Percentiles rank a stretch among this genome's conserved stretches.
These are phyloP conservation scores for Alternaria gansuensis DNA, from an alignment of 2,329 filamentous ascomycete genomes.

Conservation along the genomic window DNA sequence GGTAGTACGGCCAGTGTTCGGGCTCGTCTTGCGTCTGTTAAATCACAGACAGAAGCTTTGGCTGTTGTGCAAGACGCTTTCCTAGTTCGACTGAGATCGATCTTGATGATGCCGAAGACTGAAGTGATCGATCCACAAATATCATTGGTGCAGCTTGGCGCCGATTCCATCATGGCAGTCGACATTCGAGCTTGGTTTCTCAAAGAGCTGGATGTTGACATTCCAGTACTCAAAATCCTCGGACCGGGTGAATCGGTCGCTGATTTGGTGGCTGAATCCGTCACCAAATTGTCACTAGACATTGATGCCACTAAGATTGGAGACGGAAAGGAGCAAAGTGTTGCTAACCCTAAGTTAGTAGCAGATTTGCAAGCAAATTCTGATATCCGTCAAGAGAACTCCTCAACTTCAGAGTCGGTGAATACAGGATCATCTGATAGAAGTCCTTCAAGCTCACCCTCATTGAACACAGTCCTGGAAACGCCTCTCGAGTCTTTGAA, in stretches of 20 bases:
- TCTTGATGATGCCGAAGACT: constrained; percentile 10
- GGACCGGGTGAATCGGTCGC: constrained; percentile 37
- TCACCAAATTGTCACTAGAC: constrained; percentile 9
- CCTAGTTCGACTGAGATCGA: constrained; percentile 11
- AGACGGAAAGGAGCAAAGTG: neutral
- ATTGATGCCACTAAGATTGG: neutral
- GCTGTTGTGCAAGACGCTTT: constrained; percentile 21
- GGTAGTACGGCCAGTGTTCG: neutral
- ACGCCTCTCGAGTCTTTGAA: constrained; percentile 11
- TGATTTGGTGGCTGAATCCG: constrained; percentile 13
- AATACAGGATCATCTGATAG: constrained; percentile 8
- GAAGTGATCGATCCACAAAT: constrained; percentile 49
- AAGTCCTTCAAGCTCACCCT: constrained; percentile 13
- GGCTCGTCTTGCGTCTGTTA: constrained; percentile 18
- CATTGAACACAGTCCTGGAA: constrained; percentile 4
- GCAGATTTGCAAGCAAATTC: neutral
- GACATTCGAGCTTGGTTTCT: constrained; percentile 60
- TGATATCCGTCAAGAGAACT: neutral
- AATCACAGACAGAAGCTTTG: constrained; percentile 16
- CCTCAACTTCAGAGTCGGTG: neutral
- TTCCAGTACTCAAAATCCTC: constrained; percentile 60
- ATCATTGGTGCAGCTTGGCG: constrained; percentile 49
- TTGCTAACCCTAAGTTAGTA: neutral
- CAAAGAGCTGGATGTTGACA: constrained; percentile 57
- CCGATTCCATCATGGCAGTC: constrained; percentile 54